A percentile compares a stretch with the other conserved stretches of the same genome.
These are phyloP conservation scores for Podaxis sp. DNA, from an alignment of 768 basidiomycete genomes.

Conservation along the genomic window DNA sequence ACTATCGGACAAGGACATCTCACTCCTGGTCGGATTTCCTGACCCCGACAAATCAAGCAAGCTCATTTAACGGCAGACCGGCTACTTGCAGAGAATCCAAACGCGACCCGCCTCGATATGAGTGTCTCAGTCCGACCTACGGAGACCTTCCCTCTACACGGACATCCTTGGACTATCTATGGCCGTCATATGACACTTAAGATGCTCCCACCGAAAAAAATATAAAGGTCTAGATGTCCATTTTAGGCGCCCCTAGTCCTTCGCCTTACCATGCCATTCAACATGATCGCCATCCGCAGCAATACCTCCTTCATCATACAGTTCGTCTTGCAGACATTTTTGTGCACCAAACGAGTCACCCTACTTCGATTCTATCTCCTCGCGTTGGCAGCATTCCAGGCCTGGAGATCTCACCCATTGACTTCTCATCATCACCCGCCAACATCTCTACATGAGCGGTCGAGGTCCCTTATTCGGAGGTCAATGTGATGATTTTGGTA, in stretches of 20 bases:
- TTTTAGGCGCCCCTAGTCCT: background rate
- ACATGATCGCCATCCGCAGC: constrained; percentile 7
- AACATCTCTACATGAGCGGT: background rate
- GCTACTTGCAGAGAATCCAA: background rate
- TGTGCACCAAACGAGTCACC: constrained; percentile 26
- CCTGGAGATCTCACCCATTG: background rate
- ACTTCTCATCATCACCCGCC: background rate
- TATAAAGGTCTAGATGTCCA: background rate
- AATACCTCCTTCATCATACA: constrained; percentile 21
- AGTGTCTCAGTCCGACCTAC: background rate
- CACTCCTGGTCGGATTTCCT: background rate
- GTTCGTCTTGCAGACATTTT: constrained; percentile 28
- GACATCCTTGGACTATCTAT: background rate
- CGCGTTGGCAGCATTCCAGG: constrained; percentile 20
- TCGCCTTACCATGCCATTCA: background rate
- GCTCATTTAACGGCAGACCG: background rate
- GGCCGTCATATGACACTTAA: background rate
- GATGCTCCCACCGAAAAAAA: background rate
- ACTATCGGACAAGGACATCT: background rate
- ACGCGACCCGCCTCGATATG: background rate
- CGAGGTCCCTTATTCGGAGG: background rate
- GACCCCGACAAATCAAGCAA: background rate
- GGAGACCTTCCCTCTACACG: background rate
- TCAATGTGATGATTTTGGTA: background rate
- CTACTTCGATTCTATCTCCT: constrained; percentile 29